These are phyloP conservation scores for Emergomyces orientalis DNA, from an alignment of 2,329 filamentous ascomycete species.

Conservation along the genomic window DNA sequence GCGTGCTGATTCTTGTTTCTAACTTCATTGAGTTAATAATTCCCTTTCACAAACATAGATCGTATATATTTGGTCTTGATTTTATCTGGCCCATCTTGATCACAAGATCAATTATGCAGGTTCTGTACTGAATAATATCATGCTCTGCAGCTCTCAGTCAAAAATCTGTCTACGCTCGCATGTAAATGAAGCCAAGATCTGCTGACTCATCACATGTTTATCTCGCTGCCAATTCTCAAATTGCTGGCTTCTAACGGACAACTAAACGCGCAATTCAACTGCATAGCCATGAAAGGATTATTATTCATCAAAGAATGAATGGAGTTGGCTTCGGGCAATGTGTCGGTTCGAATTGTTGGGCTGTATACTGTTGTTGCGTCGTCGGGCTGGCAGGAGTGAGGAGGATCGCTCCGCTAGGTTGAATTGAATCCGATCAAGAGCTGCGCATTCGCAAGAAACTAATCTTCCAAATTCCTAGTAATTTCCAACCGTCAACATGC, in stretches of 20 bases:
- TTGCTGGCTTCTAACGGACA: background rate
- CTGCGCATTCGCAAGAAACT: constrained; percentile 6
- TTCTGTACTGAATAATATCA: no score
- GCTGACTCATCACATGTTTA: no score
- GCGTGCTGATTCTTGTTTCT: no score
- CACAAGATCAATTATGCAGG: no score
- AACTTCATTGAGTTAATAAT: no score
- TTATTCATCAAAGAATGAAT: constrained; percentile 2
- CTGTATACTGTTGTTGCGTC: constrained; percentile 37
- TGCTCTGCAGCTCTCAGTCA: no score
- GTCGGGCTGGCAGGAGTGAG: constrained; percentile 24
- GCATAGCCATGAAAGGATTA: background rate
- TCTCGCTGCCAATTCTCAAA: background rate
- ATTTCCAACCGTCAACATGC: constrained; percentile 50
- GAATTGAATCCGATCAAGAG: background rate
- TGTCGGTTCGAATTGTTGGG: constrained; percentile 41
- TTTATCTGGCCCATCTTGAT: background rate
- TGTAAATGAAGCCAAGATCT: no score
- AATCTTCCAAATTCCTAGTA: constrained; percentile 8
- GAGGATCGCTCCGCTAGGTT: constrained; percentile 23
- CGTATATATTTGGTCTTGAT: no score
- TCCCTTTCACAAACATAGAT: no score
- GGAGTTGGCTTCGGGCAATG: constrained; percentile 22
- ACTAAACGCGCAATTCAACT: background rate
- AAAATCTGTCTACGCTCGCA: no score